Conservation (phyloP, 108 stramenopile species). For the Ochromonas danica region DNA sequence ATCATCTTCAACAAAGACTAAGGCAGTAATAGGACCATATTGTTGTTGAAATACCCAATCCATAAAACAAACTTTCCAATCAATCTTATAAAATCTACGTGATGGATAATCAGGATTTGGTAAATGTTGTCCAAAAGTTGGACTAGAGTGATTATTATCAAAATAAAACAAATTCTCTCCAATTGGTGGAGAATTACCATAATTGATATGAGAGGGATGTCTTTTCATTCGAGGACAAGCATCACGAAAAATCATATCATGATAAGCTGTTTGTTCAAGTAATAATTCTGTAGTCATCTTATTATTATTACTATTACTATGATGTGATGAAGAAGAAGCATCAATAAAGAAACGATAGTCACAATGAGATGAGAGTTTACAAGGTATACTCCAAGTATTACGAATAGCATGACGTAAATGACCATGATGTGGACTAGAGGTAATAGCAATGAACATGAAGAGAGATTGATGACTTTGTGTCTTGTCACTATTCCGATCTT, state of each 20-base stretch:
- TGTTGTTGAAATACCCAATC: not conserved
- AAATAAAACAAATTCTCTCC: not conserved
- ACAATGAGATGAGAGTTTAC: not conserved
- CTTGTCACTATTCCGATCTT: too few relatives aligned
- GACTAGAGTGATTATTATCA: not conserved
- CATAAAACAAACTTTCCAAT: conserved; percentile 28
- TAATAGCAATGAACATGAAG: not conserved
- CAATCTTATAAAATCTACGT: conserved; percentile 12
- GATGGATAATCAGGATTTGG: not conserved
- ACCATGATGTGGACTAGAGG: not conserved
- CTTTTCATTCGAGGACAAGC: not conserved
- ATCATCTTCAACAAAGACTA: conserved; percentile 27
- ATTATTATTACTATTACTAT: not conserved
- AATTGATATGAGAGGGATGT: conserved; percentile 4
- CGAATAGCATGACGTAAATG: conserved; percentile 8
- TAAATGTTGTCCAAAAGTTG: not conserved
- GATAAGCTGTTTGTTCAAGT: not conserved
- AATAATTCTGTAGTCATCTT: not conserved
- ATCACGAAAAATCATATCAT: conserved; percentile 18
- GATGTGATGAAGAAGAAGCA: not conserved
- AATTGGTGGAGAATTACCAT: not conserved
- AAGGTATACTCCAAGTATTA: conserved; percentile 2
- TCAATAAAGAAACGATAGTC: conserved; percentile 22
- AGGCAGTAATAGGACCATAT: not conserved
- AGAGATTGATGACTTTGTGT: too few relatives aligned